A percentile compares a stretch with the other conserved stretches of the same genome.
Evolutionary conservation across 2,329 filamentous ascomycete genomes (phyloP).

Genomic region (Venturia pyrina): DNA sequence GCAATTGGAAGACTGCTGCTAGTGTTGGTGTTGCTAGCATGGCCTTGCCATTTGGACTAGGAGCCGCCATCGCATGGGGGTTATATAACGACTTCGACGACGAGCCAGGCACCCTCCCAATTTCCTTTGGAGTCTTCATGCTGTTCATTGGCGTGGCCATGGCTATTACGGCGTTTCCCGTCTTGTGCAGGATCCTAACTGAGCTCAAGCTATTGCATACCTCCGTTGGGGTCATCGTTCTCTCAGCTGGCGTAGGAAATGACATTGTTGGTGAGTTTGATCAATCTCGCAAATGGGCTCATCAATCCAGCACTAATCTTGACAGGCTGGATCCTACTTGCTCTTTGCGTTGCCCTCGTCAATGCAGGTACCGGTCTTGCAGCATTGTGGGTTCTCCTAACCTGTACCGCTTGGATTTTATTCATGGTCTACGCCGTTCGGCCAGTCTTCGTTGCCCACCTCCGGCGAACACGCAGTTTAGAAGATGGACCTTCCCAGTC

Average conservation of each 20-base stretch:
- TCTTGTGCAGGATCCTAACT: conserved; percentile 85
- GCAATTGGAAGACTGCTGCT: conserved; percentile 71
- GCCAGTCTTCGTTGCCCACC: conserved; percentile 63
- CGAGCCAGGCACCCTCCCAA: conserved; percentile 45
- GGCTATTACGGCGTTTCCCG: conserved; percentile 84
- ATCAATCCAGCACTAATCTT: background rate
- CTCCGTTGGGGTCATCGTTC: conserved; percentile 74
- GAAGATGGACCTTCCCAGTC: conserved; percentile 82
- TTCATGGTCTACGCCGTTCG: conserved; percentile 65
- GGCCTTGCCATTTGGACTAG: conserved; percentile 71
- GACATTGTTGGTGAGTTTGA: conserved; percentile 58
- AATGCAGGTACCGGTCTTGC: conserved; percentile 76
- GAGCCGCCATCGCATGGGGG: conserved; percentile 70
- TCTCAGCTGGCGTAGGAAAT: conserved; percentile 87
- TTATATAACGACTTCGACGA: conserved; percentile 63
- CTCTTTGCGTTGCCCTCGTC: conserved; percentile 84
- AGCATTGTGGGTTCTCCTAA: conserved; percentile 75
- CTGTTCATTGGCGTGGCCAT: conserved; percentile 89
- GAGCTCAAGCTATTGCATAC: conserved; percentile 79
- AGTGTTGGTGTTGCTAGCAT: conserved; percentile 73
- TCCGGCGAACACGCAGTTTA: conserved; percentile 65
- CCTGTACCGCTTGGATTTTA: conserved; percentile 62
- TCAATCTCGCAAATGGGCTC: conserved; percentile 6
- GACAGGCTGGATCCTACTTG: conserved; percentile 75
- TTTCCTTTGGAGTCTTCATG: conserved; percentile 53